phyloP scores from a whole-genome alignment of 805 yeast genomes.

The Suhomyces faveliae region DNA sequence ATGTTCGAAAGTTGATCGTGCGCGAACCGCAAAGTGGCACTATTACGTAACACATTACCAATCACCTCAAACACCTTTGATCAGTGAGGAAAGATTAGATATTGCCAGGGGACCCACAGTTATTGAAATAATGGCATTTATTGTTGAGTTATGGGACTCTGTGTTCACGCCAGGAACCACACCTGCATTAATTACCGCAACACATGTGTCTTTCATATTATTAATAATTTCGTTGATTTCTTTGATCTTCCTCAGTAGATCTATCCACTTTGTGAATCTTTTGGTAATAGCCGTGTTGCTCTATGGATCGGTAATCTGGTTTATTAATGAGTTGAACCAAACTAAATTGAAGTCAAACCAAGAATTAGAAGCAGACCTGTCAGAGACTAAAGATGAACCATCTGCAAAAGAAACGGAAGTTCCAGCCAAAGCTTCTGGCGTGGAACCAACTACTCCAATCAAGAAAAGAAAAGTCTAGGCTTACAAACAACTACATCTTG shows the following conservation, averaged over 20 bases:
- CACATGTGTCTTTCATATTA: constrained; percentile 76
- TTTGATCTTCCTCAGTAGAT: constrained; percentile 59
- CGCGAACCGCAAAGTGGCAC: not conserved
- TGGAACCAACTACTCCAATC: constrained; percentile 4
- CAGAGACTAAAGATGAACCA: not conserved
- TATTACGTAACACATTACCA: not conserved
- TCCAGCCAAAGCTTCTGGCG: constrained; percentile 3
- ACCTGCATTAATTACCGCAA: constrained; percentile 85
- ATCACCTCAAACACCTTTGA: not conserved
- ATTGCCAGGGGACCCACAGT: not conserved
- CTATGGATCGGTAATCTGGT: constrained; percentile 88
- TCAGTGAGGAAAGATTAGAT: not conserved
- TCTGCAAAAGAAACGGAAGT: not conserved
- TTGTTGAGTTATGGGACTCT: constrained; percentile 81
- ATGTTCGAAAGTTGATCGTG: not conserved
- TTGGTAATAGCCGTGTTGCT: constrained; percentile 58
- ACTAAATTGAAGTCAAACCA: constrained; percentile 47
- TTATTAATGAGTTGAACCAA: constrained; percentile 61
- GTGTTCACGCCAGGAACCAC: constrained; percentile 91
- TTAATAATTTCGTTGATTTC: constrained; percentile 55
- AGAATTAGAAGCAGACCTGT: constrained; percentile 32
- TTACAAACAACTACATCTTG: not conserved
- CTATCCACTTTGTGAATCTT: constrained; percentile 64
- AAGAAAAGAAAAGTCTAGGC: constrained; percentile 12
- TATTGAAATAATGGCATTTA: constrained; percentile 35